phyloP scores from a whole-genome alignment of 2,329 filamentous ascomycete species.

The Lasiodiplodia citricola region DNA sequence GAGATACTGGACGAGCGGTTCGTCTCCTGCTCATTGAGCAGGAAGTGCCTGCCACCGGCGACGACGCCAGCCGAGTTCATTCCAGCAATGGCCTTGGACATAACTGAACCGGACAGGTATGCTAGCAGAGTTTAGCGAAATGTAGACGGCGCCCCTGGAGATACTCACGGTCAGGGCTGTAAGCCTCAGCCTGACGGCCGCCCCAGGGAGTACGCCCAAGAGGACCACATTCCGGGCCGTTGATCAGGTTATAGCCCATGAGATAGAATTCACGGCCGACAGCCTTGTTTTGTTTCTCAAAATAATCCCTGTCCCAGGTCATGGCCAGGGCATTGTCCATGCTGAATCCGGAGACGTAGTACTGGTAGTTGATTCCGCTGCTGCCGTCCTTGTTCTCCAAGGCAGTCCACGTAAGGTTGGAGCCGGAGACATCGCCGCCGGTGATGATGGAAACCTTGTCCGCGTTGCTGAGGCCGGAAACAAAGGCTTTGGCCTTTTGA shows the following conservation, averaged over 20 bases:
- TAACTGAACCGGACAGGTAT: slow-evolving; percentile 5
- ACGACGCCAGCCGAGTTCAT: slow-evolving; percentile 20
- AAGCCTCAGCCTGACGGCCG: slow-evolving; percentile 18
- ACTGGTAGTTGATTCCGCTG: slow-evolving; percentile 33
- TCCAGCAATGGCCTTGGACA: slow-evolving; percentile 9
- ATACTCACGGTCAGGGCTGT: slow-evolving; percentile 17
- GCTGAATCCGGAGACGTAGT: slow-evolving; percentile 33
- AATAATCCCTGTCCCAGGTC: slow-evolving; percentile 32
- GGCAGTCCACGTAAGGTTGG: slow-evolving; percentile 31
- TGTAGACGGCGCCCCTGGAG: not conserved
- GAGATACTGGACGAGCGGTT: slow-evolving; percentile 25
- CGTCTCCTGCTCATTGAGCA: slow-evolving; percentile 41
- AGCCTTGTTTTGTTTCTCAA: slow-evolving; percentile 30
- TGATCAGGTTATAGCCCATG: slow-evolving; percentile 33
- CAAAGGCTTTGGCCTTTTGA: slow-evolving; percentile 10
- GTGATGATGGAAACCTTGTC: slow-evolving; percentile 22
- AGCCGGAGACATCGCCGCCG: slow-evolving; percentile 5
- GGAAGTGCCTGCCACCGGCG: slow-evolving; percentile 32
- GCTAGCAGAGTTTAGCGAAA: not conserved
- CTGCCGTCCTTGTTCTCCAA: slow-evolving; percentile 32
- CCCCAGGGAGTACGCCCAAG: slow-evolving; percentile 20
- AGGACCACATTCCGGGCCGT: slow-evolving; percentile 28
- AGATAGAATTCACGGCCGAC: slow-evolving; percentile 31
- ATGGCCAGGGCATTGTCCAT: slow-evolving; percentile 33
- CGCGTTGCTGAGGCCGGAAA: slow-evolving; percentile 18